These are phyloP conservation scores for Verticillium dahliae DNA, from an alignment of 2,329 filamentous ascomycete genomes.

Conservation along the genomic window DNA sequence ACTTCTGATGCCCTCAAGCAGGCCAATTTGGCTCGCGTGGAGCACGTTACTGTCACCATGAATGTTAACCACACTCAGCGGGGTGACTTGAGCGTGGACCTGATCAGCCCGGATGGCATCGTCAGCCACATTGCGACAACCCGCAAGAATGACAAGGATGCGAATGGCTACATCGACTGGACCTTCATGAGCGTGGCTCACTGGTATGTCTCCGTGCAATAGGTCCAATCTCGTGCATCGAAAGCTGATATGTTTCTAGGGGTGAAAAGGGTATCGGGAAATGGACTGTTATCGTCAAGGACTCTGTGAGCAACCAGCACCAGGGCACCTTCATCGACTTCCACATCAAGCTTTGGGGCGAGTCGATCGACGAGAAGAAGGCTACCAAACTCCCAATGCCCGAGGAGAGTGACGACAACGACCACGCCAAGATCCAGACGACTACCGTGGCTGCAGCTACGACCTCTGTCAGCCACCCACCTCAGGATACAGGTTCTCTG, in stretches of 20 bases:
- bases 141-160: slow-evolving; percentile 60
- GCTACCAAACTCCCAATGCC: slow-evolving; percentile 76
- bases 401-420: slow-evolving; percentile 72
- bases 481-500: slow-evolving; percentile 36
- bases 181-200: slow-evolving; percentile 98
- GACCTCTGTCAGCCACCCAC: slow-evolving; percentile 47
- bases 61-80: slow-evolving; percentile 83
- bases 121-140: slow-evolving; percentile 77
- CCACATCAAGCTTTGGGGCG: slow-evolving; percentile 92
- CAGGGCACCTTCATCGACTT: slow-evolving; percentile 81
- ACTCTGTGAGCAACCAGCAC: slow-evolving; percentile 70
- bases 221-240: background rate
- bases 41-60: slow-evolving; percentile 97
- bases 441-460: slow-evolving; percentile 50
- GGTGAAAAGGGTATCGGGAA: slow-evolving; percentile 81
- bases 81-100: slow-evolving; percentile 87
- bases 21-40: slow-evolving; percentile 78
- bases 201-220: slow-evolving; percentile 53
- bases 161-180: slow-evolving; percentile 81
- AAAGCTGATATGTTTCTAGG: slow-evolving; percentile 37
- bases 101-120: slow-evolving; percentile 76
- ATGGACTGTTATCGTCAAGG: slow-evolving; percentile 88
- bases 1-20: slow-evolving; percentile 72
- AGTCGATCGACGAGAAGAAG: slow-evolving; percentile 69
- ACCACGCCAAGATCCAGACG: slow-evolving; percentile 66